These are phyloP conservation scores for Phylloporus gajari DNA, from an alignment of 1,284 basidiomycete species.

Conservation along the genomic window DNA sequence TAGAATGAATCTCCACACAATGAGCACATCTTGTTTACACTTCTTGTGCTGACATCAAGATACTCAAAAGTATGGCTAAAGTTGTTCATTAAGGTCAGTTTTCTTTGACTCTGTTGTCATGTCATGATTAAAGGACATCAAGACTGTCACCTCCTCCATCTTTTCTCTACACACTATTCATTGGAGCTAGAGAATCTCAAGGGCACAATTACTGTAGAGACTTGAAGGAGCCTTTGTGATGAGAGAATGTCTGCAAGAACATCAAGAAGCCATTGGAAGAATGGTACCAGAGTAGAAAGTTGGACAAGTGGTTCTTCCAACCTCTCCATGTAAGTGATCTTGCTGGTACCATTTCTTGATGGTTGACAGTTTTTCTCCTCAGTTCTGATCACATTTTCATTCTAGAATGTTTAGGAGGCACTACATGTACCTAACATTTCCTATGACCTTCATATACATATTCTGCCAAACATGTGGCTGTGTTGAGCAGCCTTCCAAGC, in stretches of 20 bases:
- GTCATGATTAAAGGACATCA: conserved; percentile 10
- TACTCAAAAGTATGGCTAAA: conserved; percentile 75
- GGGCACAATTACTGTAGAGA: conserved; percentile 82
- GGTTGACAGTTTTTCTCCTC: conserved; percentile 15
- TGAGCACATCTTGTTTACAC: conserved; percentile 26
- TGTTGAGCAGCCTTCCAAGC: not conserved
- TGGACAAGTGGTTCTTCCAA: conserved; percentile 94
- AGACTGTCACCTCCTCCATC: conserved; percentile 95
- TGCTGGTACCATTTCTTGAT: not conserved
- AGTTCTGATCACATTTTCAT: conserved; percentile 42
- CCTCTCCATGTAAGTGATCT: conserved; percentile 71
- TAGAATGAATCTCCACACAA: conserved; percentile 14
- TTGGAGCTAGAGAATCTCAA: conserved; percentile 94
- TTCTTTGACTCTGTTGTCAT: not conserved
- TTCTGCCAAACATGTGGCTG: conserved; percentile 6
- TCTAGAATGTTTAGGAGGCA: conserved; percentile 23
- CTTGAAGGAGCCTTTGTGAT: conserved; percentile 96
- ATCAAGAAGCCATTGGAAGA: conserved; percentile 97
- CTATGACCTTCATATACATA: conserved; percentile 34
- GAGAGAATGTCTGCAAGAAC: conserved; percentile 93
- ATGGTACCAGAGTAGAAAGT: conserved; percentile 86
- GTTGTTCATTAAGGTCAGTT: conserved; percentile 95
- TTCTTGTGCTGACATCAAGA: conserved; percentile 45
- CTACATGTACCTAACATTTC: conserved; percentile 45
- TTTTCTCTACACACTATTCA: conserved; percentile 97